These are phyloP conservation scores for Vitis hybrid DNA, from an alignment of 177 flowering plant species.

Conservation along the genomic window DNA sequence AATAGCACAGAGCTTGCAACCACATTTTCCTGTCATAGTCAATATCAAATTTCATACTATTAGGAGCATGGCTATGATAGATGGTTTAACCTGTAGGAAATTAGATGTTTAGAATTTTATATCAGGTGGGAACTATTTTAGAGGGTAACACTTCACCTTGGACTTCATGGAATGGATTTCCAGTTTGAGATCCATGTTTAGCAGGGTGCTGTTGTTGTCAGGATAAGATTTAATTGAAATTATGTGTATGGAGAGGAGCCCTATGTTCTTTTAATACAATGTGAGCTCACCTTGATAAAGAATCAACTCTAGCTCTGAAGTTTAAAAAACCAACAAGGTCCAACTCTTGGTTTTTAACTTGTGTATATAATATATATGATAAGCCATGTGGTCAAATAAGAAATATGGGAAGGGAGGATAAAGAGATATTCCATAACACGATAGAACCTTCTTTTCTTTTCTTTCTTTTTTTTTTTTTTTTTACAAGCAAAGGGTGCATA, in stretches of 20 bases:
- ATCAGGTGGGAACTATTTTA: background rate
- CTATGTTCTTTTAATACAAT: too few relatives aligned
- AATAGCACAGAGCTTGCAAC: background rate
- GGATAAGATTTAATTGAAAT: too few relatives aligned
- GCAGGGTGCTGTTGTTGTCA: background rate
- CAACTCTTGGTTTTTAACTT: background rate
- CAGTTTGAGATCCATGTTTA: background rate
- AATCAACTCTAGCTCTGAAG: background rate
- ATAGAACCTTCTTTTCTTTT: too few relatives aligned
- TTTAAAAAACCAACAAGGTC: background rate
- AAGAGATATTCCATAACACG: background rate
- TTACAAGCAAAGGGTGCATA: too few relatives aligned
- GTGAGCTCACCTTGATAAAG: background rate
- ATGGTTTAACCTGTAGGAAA: background rate
- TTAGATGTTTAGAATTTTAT: background rate
- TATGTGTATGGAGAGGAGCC: too few relatives aligned
- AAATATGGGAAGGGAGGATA: background rate
- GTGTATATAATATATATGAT: too few relatives aligned
- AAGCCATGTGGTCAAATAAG: too few relatives aligned
- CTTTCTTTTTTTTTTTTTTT: too few relatives aligned
- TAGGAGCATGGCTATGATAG: background rate
- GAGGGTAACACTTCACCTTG: background rate
- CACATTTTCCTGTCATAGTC: background rate
- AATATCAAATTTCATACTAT: background rate
- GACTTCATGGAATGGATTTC: background rate